phyloP scores from a whole-genome alignment of 345 rosid genomes.

The Hirschfeldia incana region DNA sequence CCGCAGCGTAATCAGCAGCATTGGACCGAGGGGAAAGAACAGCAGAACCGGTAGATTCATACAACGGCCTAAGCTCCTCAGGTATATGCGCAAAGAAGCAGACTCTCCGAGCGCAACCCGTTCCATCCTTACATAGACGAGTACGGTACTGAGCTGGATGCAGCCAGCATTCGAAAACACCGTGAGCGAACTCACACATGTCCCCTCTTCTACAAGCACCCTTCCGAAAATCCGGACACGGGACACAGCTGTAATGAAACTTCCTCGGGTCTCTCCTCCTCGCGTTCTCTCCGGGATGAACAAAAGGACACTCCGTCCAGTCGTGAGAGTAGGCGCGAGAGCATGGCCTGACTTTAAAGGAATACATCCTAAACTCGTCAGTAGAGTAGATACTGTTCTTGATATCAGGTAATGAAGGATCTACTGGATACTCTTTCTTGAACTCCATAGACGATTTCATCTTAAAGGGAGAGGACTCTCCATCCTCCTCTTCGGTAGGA shows the following conservation, averaged over 20 bases:
- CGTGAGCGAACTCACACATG: constrained; percentile 98
- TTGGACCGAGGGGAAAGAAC: constrained; percentile 86
- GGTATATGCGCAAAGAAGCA: constrained; percentile 94
- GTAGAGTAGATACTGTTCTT: constrained; percentile 91
- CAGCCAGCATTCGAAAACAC: constrained; percentile 98
- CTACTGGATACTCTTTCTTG: constrained; percentile 88
- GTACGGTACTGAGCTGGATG: constrained; percentile 98
- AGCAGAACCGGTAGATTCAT: constrained; percentile 86
- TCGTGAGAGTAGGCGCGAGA: constrained; percentile 97
- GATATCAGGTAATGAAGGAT: constrained; percentile 94
- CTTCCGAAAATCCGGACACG: constrained; percentile 93
- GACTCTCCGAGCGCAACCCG: constrained; percentile 78
- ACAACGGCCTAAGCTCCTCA: constrained; percentile 88
- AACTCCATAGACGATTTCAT: constrained; percentile 43
- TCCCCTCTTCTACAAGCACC: constrained; percentile 94
- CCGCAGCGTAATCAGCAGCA: constrained; percentile 78
- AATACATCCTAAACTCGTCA: constrained; percentile 96
- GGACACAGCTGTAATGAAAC: constrained; percentile 95
- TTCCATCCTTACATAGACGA: constrained; percentile 89
- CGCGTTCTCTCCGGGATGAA: constrained; percentile 96
- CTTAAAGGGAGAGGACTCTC: constrained; percentile 21
- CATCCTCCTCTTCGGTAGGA: constrained; percentile 51
- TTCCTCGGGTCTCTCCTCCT: constrained; percentile 97
- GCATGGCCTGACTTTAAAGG: constrained; percentile 92
- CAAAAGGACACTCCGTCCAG: constrained; percentile 99